A percentile compares a stretch with the other conserved stretches of the same genome.
Evolutionary conservation across 2,329 filamentous ascomycete genomes (phyloP).

Genomic region (Talaromyces sp.): DNA sequence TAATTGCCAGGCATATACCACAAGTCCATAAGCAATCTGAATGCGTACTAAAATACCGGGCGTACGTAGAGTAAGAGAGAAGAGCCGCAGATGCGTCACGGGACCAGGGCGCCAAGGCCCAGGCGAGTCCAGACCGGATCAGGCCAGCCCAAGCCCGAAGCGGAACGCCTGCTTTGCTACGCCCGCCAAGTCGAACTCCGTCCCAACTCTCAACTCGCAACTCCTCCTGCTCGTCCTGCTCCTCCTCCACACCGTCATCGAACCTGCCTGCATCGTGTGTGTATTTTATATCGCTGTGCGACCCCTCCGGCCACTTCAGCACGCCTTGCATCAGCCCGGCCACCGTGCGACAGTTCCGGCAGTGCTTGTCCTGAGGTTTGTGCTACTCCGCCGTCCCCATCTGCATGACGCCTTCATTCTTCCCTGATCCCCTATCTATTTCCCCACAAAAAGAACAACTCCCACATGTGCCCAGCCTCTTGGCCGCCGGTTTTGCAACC

Average conservation of each 20-base stretch:
- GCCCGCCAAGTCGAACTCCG: not conserved
- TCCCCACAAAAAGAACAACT: not conserved
- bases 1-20: not conserved
- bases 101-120: not conserved
- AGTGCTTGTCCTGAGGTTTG: slow-evolving; percentile 13
- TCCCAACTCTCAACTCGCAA: not conserved
- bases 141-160: not conserved
- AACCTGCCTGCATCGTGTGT: not conserved
- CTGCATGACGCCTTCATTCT: slow-evolving; percentile 12
- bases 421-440: not conserved
- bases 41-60: too few species aligned
- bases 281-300: not conserved
- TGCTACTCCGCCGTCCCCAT: slow-evolving; percentile 9
- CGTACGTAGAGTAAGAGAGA: not conserved
- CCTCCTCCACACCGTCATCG: not conserved
- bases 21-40: too few species aligned
- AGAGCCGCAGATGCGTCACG: not conserved
- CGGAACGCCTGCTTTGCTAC: not conserved
- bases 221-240: not conserved
- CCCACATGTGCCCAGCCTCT: slow-evolving; percentile 1
- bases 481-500: not conserved
- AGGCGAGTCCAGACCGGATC: not conserved
- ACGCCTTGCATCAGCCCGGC: not conserved
- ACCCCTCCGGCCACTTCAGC: not conserved
- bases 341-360: slow-evolving; percentile 4